A percentile compares a stretch with the other conserved stretches of the same genome.
Conservation (phyloP, 768 basidiomycete genomes). For the Amanita pseudoporphyria region DNA sequence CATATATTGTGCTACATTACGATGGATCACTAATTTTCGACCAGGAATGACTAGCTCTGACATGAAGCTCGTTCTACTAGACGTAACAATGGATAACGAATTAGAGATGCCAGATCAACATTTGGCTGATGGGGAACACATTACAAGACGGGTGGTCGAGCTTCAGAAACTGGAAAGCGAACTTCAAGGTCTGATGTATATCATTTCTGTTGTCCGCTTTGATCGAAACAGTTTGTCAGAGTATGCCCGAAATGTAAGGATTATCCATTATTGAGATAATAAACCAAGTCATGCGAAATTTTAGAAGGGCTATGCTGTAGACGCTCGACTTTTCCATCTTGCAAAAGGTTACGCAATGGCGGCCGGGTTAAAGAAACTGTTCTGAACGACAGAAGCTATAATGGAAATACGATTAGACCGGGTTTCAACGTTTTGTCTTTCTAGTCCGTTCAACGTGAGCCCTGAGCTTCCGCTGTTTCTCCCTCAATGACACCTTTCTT, state of each 20-base stretch:
- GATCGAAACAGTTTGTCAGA: conserved; percentile 24
- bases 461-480: conserved; percentile 49
- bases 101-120: conserved; percentile 64
- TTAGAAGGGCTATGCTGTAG: conserved; percentile 51
- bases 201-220: neutral
- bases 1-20: neutral
- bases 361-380: neutral
- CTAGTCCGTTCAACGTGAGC: neutral
- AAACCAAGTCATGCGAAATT: conserved; percentile 2
- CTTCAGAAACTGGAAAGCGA: conserved; percentile 50
- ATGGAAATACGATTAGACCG: neutral
- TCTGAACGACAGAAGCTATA: neutral
- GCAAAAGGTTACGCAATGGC: conserved; percentile 56
- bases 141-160: conserved; percentile 63
- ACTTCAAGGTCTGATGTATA: conserved; percentile 46
- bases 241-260: conserved; percentile 46
- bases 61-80: conserved; percentile 77
- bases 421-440: neutral
- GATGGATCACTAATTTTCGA: conserved; percentile 3
- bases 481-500: conserved; percentile 72
- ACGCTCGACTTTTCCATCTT: conserved; percentile 71
- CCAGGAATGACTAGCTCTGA: conserved; percentile 90
- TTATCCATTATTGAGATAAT: neutral
- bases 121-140: conserved; percentile 82
- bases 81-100: conserved; percentile 54